phyloP scores from a whole-genome alignment of 352 stramenopile genomes.

The Phytophthora meadii region DNA sequence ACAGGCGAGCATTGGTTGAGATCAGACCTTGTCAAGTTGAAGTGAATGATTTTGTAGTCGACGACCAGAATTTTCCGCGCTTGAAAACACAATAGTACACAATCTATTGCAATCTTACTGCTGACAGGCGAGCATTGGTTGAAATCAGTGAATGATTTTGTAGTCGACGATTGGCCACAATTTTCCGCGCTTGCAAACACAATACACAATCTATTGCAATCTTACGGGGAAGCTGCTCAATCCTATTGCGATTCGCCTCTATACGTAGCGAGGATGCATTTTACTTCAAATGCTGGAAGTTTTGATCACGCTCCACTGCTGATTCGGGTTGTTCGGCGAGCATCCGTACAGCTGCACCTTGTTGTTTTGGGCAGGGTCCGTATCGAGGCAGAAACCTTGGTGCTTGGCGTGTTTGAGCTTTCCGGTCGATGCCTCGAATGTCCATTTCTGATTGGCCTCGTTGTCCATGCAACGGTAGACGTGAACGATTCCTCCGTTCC shows the following conservation, averaged over 20 bases:
- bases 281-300: slow-evolving; percentile 2
- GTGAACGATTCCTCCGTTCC: slow-evolving; percentile 59
- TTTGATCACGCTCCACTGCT: slow-evolving; percentile 48
- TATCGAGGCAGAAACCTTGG: slow-evolving; percentile 65
- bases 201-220: too few relatives aligned
- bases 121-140: too few relatives aligned
- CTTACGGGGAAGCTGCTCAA: too few relatives aligned
- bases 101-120: too few relatives aligned
- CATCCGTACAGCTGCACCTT: slow-evolving; percentile 73
- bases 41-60: slow-evolving; percentile 32
- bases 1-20: too few relatives aligned
- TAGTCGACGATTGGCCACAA: too few relatives aligned
- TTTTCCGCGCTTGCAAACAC: too few relatives aligned
- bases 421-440: slow-evolving; percentile 53
- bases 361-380: slow-evolving; percentile 50
- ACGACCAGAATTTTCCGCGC: neutral
- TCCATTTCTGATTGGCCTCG: slow-evolving; percentile 75
- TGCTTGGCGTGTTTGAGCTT: slow-evolving; percentile 54
- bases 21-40: slow-evolving; percentile 22
- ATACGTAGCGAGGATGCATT: too few relatives aligned
- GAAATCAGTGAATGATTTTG: too few relatives aligned
- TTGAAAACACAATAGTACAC: neutral
- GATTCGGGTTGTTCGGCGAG: slow-evolving; percentile 60
- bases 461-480: slow-evolving; percentile 60
- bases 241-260: too few relatives aligned